A percentile compares a stretch with the other conserved stretches of the same genome.
These are phyloP conservation scores for Schizochytrium sp. DNA, from an alignment of 108 stramenopile genomes.

Conservation along the genomic window DNA sequence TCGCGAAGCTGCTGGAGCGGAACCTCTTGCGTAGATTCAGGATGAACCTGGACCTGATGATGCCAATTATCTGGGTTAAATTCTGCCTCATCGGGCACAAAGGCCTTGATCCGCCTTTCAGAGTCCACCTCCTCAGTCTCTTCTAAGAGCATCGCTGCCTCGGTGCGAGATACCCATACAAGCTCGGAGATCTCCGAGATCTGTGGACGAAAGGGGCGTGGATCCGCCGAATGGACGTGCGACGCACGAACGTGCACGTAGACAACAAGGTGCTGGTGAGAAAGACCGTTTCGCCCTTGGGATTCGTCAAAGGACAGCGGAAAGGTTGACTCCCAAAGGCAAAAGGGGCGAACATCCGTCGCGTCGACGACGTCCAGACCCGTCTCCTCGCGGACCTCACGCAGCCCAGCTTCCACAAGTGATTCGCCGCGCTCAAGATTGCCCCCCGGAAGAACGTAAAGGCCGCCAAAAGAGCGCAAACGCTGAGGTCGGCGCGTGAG, in stretches of 20 bases:
- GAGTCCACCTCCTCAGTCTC: neutral
- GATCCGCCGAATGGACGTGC: neutral
- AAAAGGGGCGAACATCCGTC: neutral
- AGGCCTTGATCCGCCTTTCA: neutral
- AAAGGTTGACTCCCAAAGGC: conserved; percentile 7
- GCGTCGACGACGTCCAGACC: neutral
- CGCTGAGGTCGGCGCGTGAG: neutral
- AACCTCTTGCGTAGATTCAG: neutral
- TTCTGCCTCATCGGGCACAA: neutral
- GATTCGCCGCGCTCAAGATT: neutral
- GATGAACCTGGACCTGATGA: neutral
- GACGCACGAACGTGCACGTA: neutral
- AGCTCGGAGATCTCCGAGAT: neutral
- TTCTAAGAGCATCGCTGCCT: neutral
- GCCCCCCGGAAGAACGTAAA: neutral
- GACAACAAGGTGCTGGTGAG: neutral
- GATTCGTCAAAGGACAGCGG: neutral
- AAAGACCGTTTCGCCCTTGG: neutral
- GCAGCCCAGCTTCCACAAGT: neutral
- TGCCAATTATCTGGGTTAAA: neutral
- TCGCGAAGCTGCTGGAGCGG: neutral
- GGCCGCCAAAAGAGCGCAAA: neutral
- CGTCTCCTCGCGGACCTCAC: neutral
- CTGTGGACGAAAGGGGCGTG: neutral
- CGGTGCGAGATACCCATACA: neutral